These are phyloP conservation scores for Trichoderma sp. DNA, from an alignment of 2,329 filamentous ascomycete species.

Conservation along the genomic window DNA sequence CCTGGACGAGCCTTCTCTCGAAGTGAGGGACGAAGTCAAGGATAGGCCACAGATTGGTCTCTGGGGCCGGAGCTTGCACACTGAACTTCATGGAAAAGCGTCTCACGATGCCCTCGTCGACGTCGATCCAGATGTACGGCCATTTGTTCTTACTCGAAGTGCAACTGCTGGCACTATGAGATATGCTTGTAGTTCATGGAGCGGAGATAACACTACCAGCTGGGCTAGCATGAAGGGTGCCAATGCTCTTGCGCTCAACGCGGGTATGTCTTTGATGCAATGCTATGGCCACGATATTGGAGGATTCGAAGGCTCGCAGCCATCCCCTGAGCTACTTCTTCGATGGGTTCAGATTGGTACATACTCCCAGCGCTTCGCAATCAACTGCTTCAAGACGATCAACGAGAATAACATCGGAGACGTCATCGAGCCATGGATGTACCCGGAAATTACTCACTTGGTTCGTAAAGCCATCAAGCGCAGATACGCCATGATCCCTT, in stretches of 20 bases:
- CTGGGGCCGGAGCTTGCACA: constrained; percentile 68
- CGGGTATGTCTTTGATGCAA: constrained; percentile 66
- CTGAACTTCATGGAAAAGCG: constrained; percentile 68
- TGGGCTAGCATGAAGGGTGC: constrained; percentile 72
- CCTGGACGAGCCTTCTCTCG: constrained; percentile 43
- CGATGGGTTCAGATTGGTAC: constrained; percentile 72
- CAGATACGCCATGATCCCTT: constrained; percentile 69
- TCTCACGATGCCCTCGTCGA: constrained; percentile 66
- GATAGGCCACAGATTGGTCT: constrained; percentile 55
- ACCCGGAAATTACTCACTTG: constrained; percentile 62
- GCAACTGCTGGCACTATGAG: constrained; percentile 68
- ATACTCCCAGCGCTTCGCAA: constrained; percentile 68
- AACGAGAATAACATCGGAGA: constrained; percentile 66
- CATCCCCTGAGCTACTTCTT: constrained; percentile 66
- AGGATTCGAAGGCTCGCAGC: constrained; percentile 72
- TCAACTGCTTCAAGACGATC: constrained; percentile 76
- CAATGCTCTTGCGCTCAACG: constrained; percentile 66
- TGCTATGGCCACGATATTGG: constrained; percentile 74
- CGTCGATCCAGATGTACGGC: constrained; percentile 56
- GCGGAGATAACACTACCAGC: constrained; percentile 71
- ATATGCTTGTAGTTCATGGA: constrained; percentile 71
- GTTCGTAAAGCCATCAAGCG: constrained; percentile 66
- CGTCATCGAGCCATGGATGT: constrained; percentile 78
- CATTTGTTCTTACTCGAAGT: constrained; percentile 68
- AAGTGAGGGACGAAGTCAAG: constrained; percentile 36